These are phyloP conservation scores for Fusarium temperatum DNA, from an alignment of 2,329 filamentous ascomycete genomes.

Conservation along the genomic window DNA sequence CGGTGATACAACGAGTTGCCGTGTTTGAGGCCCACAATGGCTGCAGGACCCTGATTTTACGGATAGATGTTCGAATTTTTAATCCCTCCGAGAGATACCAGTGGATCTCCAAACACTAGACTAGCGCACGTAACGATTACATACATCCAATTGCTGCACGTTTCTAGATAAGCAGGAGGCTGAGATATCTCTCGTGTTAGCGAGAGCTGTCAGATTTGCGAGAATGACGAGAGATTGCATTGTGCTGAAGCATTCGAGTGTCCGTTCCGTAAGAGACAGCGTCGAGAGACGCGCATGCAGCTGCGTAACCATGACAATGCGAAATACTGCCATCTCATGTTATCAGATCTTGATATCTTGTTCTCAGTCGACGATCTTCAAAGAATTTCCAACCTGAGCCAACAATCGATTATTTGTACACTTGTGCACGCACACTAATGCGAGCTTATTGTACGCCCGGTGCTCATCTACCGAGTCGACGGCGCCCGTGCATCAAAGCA, in stretches of 20 bases:
- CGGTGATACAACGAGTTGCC: slow-evolving; percentile 33
- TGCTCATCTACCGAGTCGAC: slow-evolving; percentile 23
- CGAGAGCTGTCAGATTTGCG: neutral
- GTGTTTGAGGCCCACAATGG: slow-evolving; percentile 27
- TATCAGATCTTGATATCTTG: neutral
- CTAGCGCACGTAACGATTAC: slow-evolving; percentile 38
- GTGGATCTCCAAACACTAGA: slow-evolving; percentile 27
- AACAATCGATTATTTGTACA: neutral
- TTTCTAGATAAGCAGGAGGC: slow-evolving; percentile 23
- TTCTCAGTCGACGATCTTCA: neutral
- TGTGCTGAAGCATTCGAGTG: neutral
- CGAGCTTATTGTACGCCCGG: slow-evolving; percentile 21
- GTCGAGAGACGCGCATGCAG: neutral
- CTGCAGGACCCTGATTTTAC: slow-evolving; percentile 36
- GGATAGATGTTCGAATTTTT: slow-evolving; percentile 7
- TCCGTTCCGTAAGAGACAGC: neutral
- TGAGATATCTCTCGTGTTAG: neutral
- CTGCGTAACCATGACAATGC: neutral
- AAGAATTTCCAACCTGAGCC: neutral
- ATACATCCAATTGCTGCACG: slow-evolving; percentile 33
- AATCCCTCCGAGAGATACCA: slow-evolving; percentile 14
- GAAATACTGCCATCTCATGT: neutral
- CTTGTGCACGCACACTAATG: slow-evolving; percentile 4
- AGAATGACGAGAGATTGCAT: neutral
- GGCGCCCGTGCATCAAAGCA: slow-evolving; percentile 21